Base-by-base conservation (phyloP, 2,329 filamentous ascomycete species). In the Botrytis fabae region DNA sequence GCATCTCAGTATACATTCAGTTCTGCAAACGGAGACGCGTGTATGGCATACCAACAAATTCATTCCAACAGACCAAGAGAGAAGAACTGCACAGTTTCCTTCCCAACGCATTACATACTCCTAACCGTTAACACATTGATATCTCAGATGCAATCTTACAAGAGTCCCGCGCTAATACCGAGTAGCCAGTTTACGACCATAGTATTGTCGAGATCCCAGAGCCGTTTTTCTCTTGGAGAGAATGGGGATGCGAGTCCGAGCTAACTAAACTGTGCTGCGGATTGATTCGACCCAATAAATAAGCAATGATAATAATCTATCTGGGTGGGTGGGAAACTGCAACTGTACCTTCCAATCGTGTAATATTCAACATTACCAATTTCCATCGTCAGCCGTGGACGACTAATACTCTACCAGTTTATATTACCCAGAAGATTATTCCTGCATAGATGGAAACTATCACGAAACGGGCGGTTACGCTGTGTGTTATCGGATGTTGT, bases 121-220 rank as follows among this genome's bases (percentile, higher is more conserved):
- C 14, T 14, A 28, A 16, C 4, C 14, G 1, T 0, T 6, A 28
- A 16, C 7, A 0, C 12, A 8, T 28, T 16, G 25, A 54, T 28
- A 3, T 8, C 2, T 28, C 4, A 28, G 12, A 54, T 3, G n/a
- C 32, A 32, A 32, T 32, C 32, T 32, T 28, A 28, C 1, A 9
- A 28, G 16, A 54, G 51, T 18, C 14, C 14, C 14, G 16, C 51
- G n/a, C n/a, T 1, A 2, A 54, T 16, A n/a, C 4, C 7, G 12
- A 25, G 10, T 22, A n/a, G 12, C 48, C 12, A 7, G 4, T 54
- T n/a, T 0, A 25, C 25, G 5, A n/a, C 3, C 8, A 51, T n/a
- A n/a, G 22, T 51, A 10, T 8, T n/a, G n/a, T n/a, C 12, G n/a
- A 54, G 22, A 10, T 22, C 16, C 12, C 14, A n/a, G 14, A n/a